A percentile compares a stretch with the other conserved stretches of the same genome.
Conservation (phyloP, 2,329 filamentous ascomycete genomes). For the Phyllosticta citribraziliensis region DNA sequence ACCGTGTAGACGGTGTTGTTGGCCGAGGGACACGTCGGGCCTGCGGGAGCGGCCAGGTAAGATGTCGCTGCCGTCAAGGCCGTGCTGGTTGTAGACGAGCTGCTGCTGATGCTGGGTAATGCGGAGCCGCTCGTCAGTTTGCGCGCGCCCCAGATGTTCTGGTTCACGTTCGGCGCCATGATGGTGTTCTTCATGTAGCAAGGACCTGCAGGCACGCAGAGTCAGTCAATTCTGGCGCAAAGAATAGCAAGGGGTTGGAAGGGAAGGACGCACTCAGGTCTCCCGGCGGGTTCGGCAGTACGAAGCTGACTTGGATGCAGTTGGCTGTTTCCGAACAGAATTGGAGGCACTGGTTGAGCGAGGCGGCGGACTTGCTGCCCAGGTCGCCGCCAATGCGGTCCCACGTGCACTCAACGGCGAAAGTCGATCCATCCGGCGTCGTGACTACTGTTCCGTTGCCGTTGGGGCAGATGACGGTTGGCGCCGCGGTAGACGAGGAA, state of each 20-base stretch:
- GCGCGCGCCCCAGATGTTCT: slow-evolving; percentile 3
- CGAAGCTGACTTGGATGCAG: slow-evolving; percentile 18
- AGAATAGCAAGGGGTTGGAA: no score
- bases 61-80: neutral
- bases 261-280: neutral
- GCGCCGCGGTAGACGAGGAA: neutral
- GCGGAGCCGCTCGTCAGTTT: neutral
- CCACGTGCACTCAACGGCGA: slow-evolving; percentile 16
- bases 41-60: neutral
- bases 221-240: no score
- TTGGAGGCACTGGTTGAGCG: slow-evolving; percentile 15
- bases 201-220: neutral
- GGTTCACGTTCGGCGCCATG: neutral
- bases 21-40: neutral
- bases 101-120: neutral
- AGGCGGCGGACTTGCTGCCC: slow-evolving; percentile 9
- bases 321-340: slow-evolving; percentile 15
- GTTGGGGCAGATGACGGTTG: slow-evolving; percentile 13
- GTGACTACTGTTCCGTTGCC: slow-evolving; percentile 13
- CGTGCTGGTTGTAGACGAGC: neutral
- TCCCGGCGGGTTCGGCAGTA: neutral
- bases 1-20: slow-evolving; percentile 3
- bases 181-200: slow-evolving; percentile 6
- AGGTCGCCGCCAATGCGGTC: slow-evolving; percentile 19
- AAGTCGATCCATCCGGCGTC: slow-evolving; percentile 15